phyloP scores from a whole-genome alignment of 1,284 basidiomycete species.

The Ceratobasidium sp. region DNA sequence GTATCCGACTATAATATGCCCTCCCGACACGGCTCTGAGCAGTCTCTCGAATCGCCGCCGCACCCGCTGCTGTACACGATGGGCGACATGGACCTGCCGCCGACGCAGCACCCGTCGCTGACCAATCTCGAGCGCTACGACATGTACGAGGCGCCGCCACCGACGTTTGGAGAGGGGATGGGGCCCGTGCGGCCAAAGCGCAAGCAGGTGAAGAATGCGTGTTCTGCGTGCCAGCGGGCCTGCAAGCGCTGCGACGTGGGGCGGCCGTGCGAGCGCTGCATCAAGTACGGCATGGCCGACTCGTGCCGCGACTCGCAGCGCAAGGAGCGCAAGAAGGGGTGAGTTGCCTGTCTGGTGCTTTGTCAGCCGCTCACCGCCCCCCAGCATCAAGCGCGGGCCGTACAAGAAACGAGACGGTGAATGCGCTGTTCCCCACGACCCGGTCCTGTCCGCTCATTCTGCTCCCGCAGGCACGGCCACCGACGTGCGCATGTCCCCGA shows the following conservation, averaged over 20 bases:
- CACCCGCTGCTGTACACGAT: background rate
- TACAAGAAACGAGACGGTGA: slow-evolving; percentile 82
- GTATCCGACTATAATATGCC: background rate
- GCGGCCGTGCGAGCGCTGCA: slow-evolving; percentile 81
- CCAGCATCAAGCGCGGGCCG: slow-evolving; percentile 75
- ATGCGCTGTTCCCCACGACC: background rate
- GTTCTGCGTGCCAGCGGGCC: slow-evolving; percentile 85
- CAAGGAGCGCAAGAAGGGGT: slow-evolving; percentile 81
- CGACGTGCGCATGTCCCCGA: slow-evolving; percentile 27
- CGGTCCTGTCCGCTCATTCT: slow-evolving; percentile 21
- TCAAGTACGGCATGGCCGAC: slow-evolving; percentile 80
- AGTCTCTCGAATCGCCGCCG: slow-evolving; percentile 35
- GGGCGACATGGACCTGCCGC: background rate
- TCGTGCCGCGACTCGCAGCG: slow-evolving; percentile 80
- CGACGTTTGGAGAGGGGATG: too few relatives aligned
- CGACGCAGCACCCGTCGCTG: background rate
- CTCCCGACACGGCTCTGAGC: slow-evolving; percentile 5
- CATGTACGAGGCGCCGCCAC: background rate
- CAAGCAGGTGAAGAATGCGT: slow-evolving; percentile 87
- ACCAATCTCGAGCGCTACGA: slow-evolving; percentile 1
- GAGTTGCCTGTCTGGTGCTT: background rate
- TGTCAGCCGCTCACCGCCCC: background rate
- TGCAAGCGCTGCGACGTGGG: slow-evolving; percentile 91
- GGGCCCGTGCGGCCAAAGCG: slow-evolving; percentile 65
- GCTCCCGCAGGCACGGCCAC: slow-evolving; percentile 32